Evolutionary conservation across 1,284 basidiomycete species (phyloP).

Genomic region (Ganoderma boninense): DNA sequence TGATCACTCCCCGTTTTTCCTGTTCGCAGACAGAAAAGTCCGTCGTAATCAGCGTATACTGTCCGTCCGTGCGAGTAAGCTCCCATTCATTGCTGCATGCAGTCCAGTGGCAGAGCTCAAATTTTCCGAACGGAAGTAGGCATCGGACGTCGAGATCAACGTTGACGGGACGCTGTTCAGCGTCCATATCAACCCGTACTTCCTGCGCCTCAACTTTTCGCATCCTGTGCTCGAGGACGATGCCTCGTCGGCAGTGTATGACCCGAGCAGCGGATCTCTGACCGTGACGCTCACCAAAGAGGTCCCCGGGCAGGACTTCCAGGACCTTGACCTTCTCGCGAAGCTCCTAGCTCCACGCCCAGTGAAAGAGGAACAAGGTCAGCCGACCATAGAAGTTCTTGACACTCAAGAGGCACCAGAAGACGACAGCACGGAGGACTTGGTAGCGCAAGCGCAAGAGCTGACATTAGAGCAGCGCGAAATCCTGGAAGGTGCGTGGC

Average conservation of each 20-base stretch:
- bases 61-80: slow-evolving; percentile 80
- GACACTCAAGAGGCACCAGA: slow-evolving; percentile 44
- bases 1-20: slow-evolving; percentile 85
- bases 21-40: slow-evolving; percentile 72
- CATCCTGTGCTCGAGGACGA: slow-evolving; percentile 74
- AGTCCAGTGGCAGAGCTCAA: slow-evolving; percentile 33
- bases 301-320: slow-evolving; percentile 67
- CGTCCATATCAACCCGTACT: slow-evolving; percentile 84
- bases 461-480: slow-evolving; percentile 65
- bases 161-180: slow-evolving; percentile 75
- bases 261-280: slow-evolving; percentile 75
- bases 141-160: slow-evolving; percentile 80
- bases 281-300: slow-evolving; percentile 76
- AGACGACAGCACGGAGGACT: slow-evolving; percentile 49
- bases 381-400: slow-evolving; percentile 73
- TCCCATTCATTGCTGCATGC: slow-evolving; percentile 3
- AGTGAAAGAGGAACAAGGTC: slow-evolving; percentile 40
- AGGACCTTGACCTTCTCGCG: slow-evolving; percentile 78
- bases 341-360: slow-evolving; percentile 76
- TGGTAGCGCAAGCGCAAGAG: slow-evolving; percentile 47
- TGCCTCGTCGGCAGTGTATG: slow-evolving; percentile 72
- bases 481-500: slow-evolving; percentile 62
- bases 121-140: slow-evolving; percentile 55
- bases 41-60: slow-evolving; percentile 72
- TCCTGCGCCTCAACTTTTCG: slow-evolving; percentile 78